Evolutionary conservation across 768 basidiomycete species (phyloP), one percentile per base, ranked within the genome.

Genomic region (Porphyrellus cyaneotinctus): DNA sequence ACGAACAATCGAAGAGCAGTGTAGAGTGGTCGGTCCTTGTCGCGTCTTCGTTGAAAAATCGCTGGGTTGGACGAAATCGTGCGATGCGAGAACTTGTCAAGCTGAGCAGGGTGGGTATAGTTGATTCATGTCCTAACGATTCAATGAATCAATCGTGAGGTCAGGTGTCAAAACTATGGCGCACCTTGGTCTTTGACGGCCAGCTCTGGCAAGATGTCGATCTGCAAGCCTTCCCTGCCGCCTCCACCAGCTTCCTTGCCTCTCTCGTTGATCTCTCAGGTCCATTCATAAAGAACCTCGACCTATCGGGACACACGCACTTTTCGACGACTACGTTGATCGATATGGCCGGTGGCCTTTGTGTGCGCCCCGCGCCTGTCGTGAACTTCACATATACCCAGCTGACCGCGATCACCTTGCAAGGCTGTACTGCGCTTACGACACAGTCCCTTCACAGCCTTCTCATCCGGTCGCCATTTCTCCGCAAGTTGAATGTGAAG

Each of bases 141-240:
- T 44, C 36, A 43, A 42, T 65, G n/a, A 57, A 59, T 49, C 51
- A 54, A 58, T 41, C 41, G 12, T 56, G 57, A 54, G 39, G 33
- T 60, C 56, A 92, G 88, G 87, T 91, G 12, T 93, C 87, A 26
- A 87, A 80, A 64, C 62, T 75, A 11, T 95, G 92, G 91, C 83
- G 80, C 47, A 65, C 72, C 3, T 79, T 94, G 35, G 82, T 85
- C 23, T 83, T 85, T 59, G 93, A 95, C 65, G 92, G 92, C 14
- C 88, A 92, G 62, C 76, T 95, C n/a, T 95, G 93, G 93, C 62
- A 70, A 39, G 64, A 78, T 51, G 73, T 90, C 31, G 78, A 88
- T 64, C 73, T 92, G 31, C 76, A 67, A 18, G 69, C 82, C 1
- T 87, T 89, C 64, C 81, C 87, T 14, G 72, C 75, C 33, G 64